Evolutionary conservation across 1,139 yeast genomes (phyloP), one percentile per base, ranked within the genome.

Genomic region (Saccharomyces hybrid): DNA sequence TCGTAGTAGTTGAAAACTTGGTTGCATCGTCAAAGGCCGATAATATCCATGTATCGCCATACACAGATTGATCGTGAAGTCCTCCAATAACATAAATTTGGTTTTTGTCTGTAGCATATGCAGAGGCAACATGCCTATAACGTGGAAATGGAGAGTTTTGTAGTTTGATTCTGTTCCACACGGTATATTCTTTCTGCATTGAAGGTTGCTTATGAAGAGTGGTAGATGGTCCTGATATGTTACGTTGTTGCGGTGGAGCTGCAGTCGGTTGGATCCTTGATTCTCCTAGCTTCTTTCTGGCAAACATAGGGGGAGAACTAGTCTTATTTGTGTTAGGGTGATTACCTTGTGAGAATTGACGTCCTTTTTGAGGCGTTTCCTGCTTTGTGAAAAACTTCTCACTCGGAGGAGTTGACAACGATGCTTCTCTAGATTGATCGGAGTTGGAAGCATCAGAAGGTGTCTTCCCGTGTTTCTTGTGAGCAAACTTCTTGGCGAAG

Each of bases 71-170:
- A 55, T 91, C 96, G 66, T 91, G 87, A 53, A 95, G 77, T 2
- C 99, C 99, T 44, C 99, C 99, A 89, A 93, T 91, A 49, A 95
- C 79, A 68, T 83, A 90, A 27, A 91, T 76, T 60, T 89, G 95
- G 56, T 90, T 88, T 58, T 85, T 84, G 29, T 90, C 95, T 24
- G 95, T 84, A 8, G 86, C 75, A 50, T 83, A 76, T 31, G 87
- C 75, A 1, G 90, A 80, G 0, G 96, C 93, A 0, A 96, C 89
- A 70, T 93, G 98, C 64, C 98, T 85, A 69, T 90, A 90, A 50
- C 98, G 80, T 5, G 99, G 98, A 66, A 93, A 90, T 0, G 98
- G 98, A 2, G 95, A 85, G 63, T 87, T 82, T 60, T 76, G 76
- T 47, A 91, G 75, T 64, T 82, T 82, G 62, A 80, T 79, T 64